These are phyloP conservation scores for Theobroma grandiflorum DNA, from an alignment of 441 rosid species.

Conservation along the genomic window DNA sequence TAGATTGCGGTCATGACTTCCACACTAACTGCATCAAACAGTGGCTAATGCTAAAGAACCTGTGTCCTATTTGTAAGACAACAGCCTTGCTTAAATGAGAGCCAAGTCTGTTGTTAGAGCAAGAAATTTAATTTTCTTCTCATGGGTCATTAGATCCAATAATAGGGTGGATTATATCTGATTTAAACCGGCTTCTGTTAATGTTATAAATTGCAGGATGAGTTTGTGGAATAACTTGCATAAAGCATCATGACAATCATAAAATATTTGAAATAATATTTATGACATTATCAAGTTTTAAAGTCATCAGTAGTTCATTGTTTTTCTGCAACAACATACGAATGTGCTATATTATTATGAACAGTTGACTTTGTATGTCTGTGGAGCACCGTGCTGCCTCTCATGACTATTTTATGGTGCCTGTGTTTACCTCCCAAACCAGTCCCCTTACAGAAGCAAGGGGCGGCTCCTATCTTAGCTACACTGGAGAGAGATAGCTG, in stretches of 20 bases:
- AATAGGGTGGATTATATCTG: slow-evolving; percentile 7
- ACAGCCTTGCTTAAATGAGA: slow-evolving; percentile 61
- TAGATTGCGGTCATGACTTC: slow-evolving; percentile 85
- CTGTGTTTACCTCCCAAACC: too few relatives aligned
- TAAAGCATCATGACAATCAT: slow-evolving; percentile 8
- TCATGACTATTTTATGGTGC: too few relatives aligned
- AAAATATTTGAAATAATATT: slow-evolving; percentile 9
- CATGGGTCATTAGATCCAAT: slow-evolving; percentile 27
- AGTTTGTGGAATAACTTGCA: slow-evolving; percentile 22
- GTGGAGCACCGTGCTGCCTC: too few relatives aligned
- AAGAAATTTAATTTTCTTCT: slow-evolving; percentile 22
- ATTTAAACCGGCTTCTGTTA: neutral
- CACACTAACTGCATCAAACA: slow-evolving; percentile 83
- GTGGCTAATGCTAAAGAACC: slow-evolving; percentile 82
- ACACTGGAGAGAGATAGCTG: too few relatives aligned
- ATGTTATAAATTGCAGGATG: slow-evolving; percentile 33
- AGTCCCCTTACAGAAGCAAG: too few relatives aligned
- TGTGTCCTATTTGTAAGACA: slow-evolving; percentile 88
- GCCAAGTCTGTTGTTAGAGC: neutral
- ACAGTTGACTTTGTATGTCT: too few relatives aligned
- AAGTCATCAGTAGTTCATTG: neutral
- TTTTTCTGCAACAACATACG: neutral
- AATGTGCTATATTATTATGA: neutral
- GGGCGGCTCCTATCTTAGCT: too few relatives aligned
- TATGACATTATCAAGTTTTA: slow-evolving; percentile 3